Conservation (phyloP, 768 basidiomycete genomes). For the Russula foetens region DNA sequence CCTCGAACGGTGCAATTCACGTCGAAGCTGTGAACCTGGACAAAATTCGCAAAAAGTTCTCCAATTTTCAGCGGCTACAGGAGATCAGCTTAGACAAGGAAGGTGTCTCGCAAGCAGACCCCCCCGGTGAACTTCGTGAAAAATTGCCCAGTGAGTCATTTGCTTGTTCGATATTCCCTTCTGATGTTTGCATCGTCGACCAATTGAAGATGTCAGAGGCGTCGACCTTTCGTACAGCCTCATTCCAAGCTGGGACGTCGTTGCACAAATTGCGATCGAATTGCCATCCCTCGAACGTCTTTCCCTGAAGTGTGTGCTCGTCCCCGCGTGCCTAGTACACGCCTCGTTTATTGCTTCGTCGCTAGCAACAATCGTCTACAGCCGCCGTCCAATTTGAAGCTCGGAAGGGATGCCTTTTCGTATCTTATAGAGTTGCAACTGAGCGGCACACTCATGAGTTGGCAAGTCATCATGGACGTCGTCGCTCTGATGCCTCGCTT, state of each 20-base stretch:
- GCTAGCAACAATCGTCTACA: constrained; percentile 47
- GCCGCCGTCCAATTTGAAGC: constrained; percentile 28
- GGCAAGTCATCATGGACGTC: constrained; percentile 54
- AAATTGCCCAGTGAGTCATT: constrained; percentile 60
- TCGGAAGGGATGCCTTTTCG: constrained; percentile 38
- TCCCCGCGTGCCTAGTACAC: constrained; percentile 13
- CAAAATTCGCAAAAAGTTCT: constrained; percentile 64
- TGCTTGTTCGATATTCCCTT: constrained; percentile 10
- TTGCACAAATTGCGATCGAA: constrained; percentile 55
- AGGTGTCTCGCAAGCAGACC: constrained; percentile 45
- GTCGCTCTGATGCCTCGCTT: constrained; percentile 47
- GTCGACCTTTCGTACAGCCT: constrained; percentile 78
- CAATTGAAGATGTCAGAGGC: constrained; percentile 33
- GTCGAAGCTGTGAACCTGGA: constrained; percentile 83
- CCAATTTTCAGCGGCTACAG: constrained; percentile 55
- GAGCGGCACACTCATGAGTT: constrained; percentile 63
- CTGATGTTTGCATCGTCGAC: constrained; percentile 4
- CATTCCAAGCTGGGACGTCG: constrained; percentile 58
- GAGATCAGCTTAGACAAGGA: constrained; percentile 77
- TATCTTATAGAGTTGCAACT: constrained; percentile 59
- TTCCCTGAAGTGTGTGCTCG: constrained; percentile 62
- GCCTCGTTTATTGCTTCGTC: constrained; percentile 17
- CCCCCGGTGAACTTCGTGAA: constrained; percentile 41
- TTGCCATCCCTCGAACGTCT: constrained; percentile 57
- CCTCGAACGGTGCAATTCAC: constrained; percentile 73